These are phyloP conservation scores for Penicillium arizonense DNA, from an alignment of 495 filamentous ascomycete genomes.

Conservation along the genomic window DNA sequence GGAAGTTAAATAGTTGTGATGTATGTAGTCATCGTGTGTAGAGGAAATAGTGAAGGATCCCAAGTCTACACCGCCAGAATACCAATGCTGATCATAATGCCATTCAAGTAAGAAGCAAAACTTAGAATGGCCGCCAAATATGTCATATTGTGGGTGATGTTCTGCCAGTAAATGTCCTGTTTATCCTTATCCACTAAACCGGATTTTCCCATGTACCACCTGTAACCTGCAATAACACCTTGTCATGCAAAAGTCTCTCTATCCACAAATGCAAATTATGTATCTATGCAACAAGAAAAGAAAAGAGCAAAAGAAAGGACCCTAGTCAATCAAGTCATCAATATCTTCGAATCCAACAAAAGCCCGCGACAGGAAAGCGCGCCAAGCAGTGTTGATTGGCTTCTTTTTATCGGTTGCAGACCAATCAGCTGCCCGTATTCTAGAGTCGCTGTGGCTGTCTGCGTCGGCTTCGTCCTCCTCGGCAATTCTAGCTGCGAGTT, in stretches of 20 bases:
- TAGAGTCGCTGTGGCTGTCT: slow-evolving; percentile 9
- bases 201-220: too few relatives aligned
- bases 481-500: slow-evolving; percentile 77
- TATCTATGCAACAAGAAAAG: slow-evolving; percentile 8
- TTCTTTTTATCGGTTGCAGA: slow-evolving; percentile 43
- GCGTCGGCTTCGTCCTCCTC: slow-evolving; percentile 38
- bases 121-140: too few relatives aligned
- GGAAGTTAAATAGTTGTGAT: too few relatives aligned
- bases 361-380: slow-evolving; percentile 71
- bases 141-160: too few relatives aligned
- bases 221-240: neutral
- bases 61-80: too few relatives aligned
- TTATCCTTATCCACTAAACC: too few relatives aligned
- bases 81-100: too few relatives aligned
- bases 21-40: too few relatives aligned
- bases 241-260: neutral
- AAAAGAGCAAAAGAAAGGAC: slow-evolving; percentile 5
- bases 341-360: slow-evolving; percentile 71
- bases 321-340: slow-evolving; percentile 49
- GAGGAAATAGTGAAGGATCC: too few relatives aligned
- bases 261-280: neutral
- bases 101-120: too few relatives aligned
- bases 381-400: slow-evolving; percentile 58
- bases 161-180: too few relatives aligned
- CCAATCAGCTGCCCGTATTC: slow-evolving; percentile 13